These are phyloP conservation scores for Selaginella tamariscina DNA, from an alignment of 75 land plant species.

Conservation along the genomic window DNA sequence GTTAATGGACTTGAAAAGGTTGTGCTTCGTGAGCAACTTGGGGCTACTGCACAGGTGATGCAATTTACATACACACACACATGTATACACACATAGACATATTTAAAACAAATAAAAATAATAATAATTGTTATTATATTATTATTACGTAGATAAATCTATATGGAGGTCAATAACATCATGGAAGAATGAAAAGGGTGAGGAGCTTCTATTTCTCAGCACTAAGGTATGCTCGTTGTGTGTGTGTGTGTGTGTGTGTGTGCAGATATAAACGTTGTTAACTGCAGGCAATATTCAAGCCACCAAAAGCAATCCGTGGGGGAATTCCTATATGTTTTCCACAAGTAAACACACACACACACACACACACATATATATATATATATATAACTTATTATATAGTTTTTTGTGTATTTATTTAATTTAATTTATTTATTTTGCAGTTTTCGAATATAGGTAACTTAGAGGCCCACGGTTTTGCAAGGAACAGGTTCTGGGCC, in stretches of 20 bases:
- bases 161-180: conserved; percentile 81
- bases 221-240: conserved; percentile 24
- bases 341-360: too few species aligned
- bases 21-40: too few species aligned
- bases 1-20: too few species aligned
- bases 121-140: too few species aligned
- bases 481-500: conserved; percentile 23
- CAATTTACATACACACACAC: too few species aligned
- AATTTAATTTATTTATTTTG: neutral
- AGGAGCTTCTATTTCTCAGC: conserved; percentile 71
- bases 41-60: too few species aligned
- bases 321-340: conserved; percentile 5
- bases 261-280: neutral
- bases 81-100: too few species aligned
- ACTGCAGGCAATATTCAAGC: neutral
- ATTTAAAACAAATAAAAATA: too few species aligned
- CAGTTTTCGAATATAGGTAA: conserved; percentile 20
- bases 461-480: conserved; percentile 22
- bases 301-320: neutral
- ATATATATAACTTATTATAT: too few species aligned
- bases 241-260: neutral
- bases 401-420: conserved; percentile 1
- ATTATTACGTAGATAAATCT: conserved; percentile 66
- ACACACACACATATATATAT: too few species aligned
- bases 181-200: conserved; percentile 80